Conservation (phyloP, 495 filamentous ascomycete genomes). For the Penicillium bovifimosum region DNA sequence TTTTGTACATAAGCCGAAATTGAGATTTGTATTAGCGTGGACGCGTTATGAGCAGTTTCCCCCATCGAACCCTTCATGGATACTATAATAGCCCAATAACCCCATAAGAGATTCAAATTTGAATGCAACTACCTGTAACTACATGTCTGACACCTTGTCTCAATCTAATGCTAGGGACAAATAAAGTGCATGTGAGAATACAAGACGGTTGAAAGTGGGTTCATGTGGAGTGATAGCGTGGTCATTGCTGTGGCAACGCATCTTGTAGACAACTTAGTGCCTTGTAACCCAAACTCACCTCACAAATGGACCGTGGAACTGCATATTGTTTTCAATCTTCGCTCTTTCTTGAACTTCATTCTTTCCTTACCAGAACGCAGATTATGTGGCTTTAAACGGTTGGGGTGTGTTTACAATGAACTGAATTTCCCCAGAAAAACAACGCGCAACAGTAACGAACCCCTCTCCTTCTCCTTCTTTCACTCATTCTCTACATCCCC, state of each 20-base stretch:
- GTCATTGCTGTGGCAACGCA: neutral
- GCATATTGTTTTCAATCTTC: neutral
- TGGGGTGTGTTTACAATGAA: slow-evolving; percentile 5
- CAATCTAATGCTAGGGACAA: no score
- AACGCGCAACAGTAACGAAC: slow-evolving; percentile 25
- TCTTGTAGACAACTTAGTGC: neutral
- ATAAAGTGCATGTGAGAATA: no score
- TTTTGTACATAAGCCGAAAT: neutral
- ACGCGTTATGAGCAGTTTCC: no score
- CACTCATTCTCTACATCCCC: slow-evolving; percentile 12
- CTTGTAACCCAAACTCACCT: neutral
- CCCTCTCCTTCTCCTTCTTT: slow-evolving; percentile 13
- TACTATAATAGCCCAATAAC: no score
- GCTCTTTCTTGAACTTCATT: neutral
- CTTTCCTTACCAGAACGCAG: neutral
- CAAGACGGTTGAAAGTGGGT: neutral
- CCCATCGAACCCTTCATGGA: no score
- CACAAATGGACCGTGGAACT: neutral
- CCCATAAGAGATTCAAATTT: no score
- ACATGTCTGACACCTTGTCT: no score
- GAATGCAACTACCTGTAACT: no score
- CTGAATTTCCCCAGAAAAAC: slow-evolving; percentile 15
- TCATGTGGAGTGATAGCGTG: neutral
- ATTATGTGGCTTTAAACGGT: neutral
- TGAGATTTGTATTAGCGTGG: neutral